Evolutionary conservation across 164 flowering plant species (phyloP).

Genomic region (Macadamia tetraphylla): DNA sequence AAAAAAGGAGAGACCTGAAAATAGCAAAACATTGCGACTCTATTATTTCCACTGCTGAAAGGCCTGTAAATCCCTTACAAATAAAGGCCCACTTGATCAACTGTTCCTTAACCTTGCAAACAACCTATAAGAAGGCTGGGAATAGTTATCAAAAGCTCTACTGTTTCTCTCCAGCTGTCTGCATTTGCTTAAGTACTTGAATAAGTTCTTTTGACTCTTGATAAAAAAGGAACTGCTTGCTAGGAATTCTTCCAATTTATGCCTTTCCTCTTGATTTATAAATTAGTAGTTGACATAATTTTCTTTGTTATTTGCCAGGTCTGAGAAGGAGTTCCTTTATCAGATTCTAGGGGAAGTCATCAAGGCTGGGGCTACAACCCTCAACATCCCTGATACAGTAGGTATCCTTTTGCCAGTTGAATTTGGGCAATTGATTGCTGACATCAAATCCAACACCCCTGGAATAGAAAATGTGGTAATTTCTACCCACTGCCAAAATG

Average conservation of each 20-base stretch:
- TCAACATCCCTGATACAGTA: conserved; percentile 96
- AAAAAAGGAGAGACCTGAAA: no score
- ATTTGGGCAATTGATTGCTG: conserved; percentile 79
- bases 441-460: conserved; percentile 80
- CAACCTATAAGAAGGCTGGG: no score
- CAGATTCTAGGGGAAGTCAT: conserved; percentile 81
- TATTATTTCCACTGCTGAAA: no score
- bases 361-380: conserved; percentile 96
- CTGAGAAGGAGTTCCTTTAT: conserved; percentile 81
- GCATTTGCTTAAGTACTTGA: no score
- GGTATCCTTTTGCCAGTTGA: conserved; percentile 70
- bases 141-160: no score
- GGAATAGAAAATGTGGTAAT: conserved; percentile 90
- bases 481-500: conserved; percentile 98
- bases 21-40: no score
- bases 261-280: not conserved
- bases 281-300: not conserved
- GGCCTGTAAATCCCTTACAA: no score
- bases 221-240: no score
- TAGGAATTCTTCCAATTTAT: not conserved
- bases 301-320: conserved; percentile 38
- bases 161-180: no score
- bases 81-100: no score
- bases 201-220: no score
- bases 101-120: no score